Evolutionary conservation across 2,329 filamentous ascomycete species (phyloP).

Genomic region (Parastagonospora nodorum): DNA sequence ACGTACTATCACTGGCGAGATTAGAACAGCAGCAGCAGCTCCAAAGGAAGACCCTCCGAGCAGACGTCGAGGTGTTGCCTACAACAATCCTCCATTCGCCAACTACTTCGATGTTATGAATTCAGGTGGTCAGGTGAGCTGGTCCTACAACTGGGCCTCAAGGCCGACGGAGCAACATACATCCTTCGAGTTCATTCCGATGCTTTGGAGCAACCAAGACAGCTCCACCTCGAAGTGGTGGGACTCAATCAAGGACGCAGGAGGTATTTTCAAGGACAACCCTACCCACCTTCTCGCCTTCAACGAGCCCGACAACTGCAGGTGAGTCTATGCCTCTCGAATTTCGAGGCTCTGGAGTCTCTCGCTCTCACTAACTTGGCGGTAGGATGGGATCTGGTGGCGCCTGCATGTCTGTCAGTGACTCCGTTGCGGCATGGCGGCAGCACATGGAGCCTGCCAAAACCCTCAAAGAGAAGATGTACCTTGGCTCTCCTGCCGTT

Average conservation of each 20-base stretch:
- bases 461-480: constrained; percentile 19
- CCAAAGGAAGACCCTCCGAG: neutral
- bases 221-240: constrained; percentile 26
- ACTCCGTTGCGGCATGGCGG: constrained; percentile 19
- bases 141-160: constrained; percentile 73
- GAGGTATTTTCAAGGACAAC: neutral
- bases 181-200: constrained; percentile 66
- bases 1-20: neutral
- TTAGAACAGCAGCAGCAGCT: neutral
- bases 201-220: constrained; percentile 22
- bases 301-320: constrained; percentile 43
- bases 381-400: constrained; percentile 20
- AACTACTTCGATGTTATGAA: constrained; percentile 52
- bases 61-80: constrained; percentile 64
- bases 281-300: constrained; percentile 34
- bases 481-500: constrained; percentile 38
- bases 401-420: constrained; percentile 25
- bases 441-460: constrained; percentile 25
- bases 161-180: constrained; percentile 37
- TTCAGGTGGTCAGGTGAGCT: constrained; percentile 52
- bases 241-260: constrained; percentile 14
- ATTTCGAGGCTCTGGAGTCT: neutral
- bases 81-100: constrained; percentile 62
- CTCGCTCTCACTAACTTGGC: neutral
- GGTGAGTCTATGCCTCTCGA: constrained; percentile 13